Percentiles rank a stretch among this genome's conserved stretches.
phyloP scores from a whole-genome alignment of 495 filamentous ascomycete genomes.

The Glarea lozoyensis region DNA sequence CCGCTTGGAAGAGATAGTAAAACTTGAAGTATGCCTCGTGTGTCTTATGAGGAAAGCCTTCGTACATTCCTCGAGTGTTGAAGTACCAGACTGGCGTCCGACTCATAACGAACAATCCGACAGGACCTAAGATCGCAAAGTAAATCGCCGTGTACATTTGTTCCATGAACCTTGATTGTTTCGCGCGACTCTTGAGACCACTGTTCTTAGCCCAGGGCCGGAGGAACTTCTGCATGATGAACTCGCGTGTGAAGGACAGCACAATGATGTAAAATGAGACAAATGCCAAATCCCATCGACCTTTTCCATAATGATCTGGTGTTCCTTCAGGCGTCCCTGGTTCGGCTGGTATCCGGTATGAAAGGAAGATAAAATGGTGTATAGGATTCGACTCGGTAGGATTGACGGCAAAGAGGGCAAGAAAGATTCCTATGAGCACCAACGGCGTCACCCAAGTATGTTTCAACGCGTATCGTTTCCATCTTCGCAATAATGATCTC shows the following conservation, averaged over 20 bases:
- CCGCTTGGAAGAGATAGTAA: slow-evolving; percentile 91
- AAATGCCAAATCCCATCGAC: slow-evolving; percentile 73
- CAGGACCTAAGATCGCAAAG: slow-evolving; percentile 77
- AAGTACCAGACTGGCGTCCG: slow-evolving; percentile 95
- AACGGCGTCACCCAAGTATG: slow-evolving; percentile 80
- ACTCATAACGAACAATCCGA: slow-evolving; percentile 88
- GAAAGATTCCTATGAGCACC: slow-evolving; percentile 52
- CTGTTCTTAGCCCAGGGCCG: slow-evolving; percentile 64
- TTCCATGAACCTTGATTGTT: slow-evolving; percentile 93
- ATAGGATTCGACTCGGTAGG: slow-evolving; percentile 76
- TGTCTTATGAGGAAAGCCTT: slow-evolving; percentile 77
- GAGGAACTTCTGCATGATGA: slow-evolving; percentile 89
- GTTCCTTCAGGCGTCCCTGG: slow-evolving; percentile 37
- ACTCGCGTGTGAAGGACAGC: slow-evolving; percentile 88
- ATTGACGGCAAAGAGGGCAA: slow-evolving; percentile 65
- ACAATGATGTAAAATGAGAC: slow-evolving; percentile 86
- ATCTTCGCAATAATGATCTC: slow-evolving; percentile 54
- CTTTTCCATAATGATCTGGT: slow-evolving; percentile 80
- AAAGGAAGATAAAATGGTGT: slow-evolving; percentile 84
- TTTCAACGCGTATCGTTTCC: slow-evolving; percentile 55
- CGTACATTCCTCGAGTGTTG: slow-evolving; percentile 85
- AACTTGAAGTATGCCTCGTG: slow-evolving; percentile 89
- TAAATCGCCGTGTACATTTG: slow-evolving; percentile 97
- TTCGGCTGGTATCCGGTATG: slow-evolving; percentile 61
- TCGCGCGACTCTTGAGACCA: slow-evolving; percentile 65